Conservation (phyloP, 768 basidiomycete genomes). For the Epithele typhae region DNA sequence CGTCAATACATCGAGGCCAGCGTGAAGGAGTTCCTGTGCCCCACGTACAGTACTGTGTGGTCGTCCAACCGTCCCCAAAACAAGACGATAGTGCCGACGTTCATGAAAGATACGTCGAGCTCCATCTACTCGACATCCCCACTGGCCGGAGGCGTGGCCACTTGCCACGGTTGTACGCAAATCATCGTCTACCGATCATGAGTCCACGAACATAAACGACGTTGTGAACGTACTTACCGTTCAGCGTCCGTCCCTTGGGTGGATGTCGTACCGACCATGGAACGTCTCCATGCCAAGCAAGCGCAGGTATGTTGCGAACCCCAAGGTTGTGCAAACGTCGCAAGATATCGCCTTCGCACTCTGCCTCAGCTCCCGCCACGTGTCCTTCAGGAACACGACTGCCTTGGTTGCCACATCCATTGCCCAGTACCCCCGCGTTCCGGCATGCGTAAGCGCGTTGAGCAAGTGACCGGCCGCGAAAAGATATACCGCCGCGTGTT, state of each 20-base stretch:
- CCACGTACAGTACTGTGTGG: background rate
- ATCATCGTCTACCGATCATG: too few relatives aligned
- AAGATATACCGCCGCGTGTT: conserved; percentile 1
- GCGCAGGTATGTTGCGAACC: conserved; percentile 1
- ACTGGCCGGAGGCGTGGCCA: too few relatives aligned
- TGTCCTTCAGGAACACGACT: conserved; percentile 9
- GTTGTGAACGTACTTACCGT: too few relatives aligned
- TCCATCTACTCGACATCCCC: too few relatives aligned
- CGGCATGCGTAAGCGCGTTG: background rate
- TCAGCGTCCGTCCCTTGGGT: too few relatives aligned
- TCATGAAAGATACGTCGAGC: too few relatives aligned
- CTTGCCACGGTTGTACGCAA: too few relatives aligned
- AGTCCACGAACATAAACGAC: too few relatives aligned
- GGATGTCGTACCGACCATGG: background rate
- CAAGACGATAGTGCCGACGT: conserved; percentile 4
- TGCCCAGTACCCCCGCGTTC: conserved; percentile 13
- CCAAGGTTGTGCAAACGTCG: background rate
- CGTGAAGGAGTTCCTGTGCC: conserved; percentile 5
- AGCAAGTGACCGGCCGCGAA: background rate
- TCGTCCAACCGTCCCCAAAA: conserved; percentile 4
- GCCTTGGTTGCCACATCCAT: background rate
- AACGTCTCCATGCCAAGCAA: conserved; percentile 6
- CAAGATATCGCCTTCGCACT: conserved; percentile 3
- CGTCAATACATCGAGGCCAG: background rate
- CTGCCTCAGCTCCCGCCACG: background rate